Evolutionary conservation across 768 basidiomycete species (phyloP), one percentile per base, ranked within the genome.

Genomic region (Boletus rubroflammeus): DNA sequence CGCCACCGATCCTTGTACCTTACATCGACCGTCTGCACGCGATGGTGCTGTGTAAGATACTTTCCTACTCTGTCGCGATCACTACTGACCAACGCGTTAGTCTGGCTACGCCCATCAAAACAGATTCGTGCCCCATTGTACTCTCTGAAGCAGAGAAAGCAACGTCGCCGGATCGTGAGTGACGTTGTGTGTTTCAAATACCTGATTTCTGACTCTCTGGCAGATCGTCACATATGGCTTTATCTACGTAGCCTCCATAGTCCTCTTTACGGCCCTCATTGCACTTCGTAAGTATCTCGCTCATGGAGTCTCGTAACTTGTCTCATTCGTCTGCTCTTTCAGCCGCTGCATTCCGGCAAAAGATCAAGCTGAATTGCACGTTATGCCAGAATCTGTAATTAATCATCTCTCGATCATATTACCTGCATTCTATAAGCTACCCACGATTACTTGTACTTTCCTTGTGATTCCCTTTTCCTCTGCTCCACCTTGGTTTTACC

Each of bases 21-120:
- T 98, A 91, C 75, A 81, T 93, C 63, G 94, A 98, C 70, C 85
- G 86, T 39, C 69, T 95, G 61, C 97, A 99, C 69, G 90, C 94
- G 17, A 96, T 85, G 47, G 77, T 93, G 65, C 80, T 97, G 41
- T 96, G 92, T 94, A 73, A 78, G 55, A 14, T 1, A 1, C 2
- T 14, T 35, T 32, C 4, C 78, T 44, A 11, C 32, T 32, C 56
- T 44, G 13, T 2, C 3, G 7, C 28, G 40, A 36, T 19, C 1
- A 0, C 15, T 61, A 14, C 65, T 73, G 41, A 72, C 56, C 1
- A 43, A 50, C 44, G 51, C 47, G 49, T 11, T 62, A 92, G 90
- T 98, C 80, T 98, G 97, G 96, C 76, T 98, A 45, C 85, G 90
- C 23, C 93, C 93, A 21, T 94, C 92, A 50, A 92, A 92, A 69